These are phyloP conservation scores for Boletus insuetus DNA, from an alignment of 768 basidiomycete genomes.

Conservation along the genomic window DNA sequence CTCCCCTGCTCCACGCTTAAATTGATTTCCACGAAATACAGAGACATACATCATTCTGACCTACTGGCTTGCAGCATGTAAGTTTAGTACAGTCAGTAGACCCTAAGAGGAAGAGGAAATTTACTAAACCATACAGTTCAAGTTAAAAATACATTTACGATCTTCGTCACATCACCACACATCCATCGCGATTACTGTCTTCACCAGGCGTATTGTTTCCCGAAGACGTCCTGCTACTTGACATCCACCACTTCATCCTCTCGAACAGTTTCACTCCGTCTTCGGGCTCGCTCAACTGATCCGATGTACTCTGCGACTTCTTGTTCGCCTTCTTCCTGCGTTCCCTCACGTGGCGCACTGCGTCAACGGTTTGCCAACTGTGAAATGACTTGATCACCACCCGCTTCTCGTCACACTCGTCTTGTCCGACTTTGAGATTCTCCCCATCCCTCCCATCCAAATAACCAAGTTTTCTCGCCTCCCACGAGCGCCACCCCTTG, in stretches of 20 bases:
- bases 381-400: conserved; percentile 84
- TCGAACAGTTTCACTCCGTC: conserved; percentile 23
- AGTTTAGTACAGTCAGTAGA: conserved; percentile 15
- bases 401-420: conserved; percentile 73
- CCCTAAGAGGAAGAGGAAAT: conserved; percentile 7
- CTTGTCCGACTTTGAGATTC: conserved; percentile 65
- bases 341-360: conserved; percentile 61
- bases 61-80: conserved; percentile 12
- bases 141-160: conserved; percentile 23
- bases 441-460: conserved; percentile 70
- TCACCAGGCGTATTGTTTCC: conserved; percentile 52
- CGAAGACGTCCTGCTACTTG: conserved; percentile 46
- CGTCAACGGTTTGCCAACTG: conserved; percentile 84
- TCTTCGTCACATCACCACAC: conserved; percentile 58
- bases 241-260: conserved; percentile 35
- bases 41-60: conserved; percentile 13
- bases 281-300: conserved; percentile 32
- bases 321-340: conserved; percentile 55
- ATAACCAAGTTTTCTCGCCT: conserved; percentile 65
- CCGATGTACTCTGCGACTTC: conserved; percentile 38
- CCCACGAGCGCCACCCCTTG: conserved; percentile 71
- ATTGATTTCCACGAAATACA: conserved; percentile 15
- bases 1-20: conserved; percentile 4
- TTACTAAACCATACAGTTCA: conserved; percentile 29
- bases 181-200: conserved; percentile 54